Evolutionary conservation across 805 yeast species (phyloP), one percentile per base, ranked within the genome.

Genomic region (Komagataella pseudopastoris): DNA sequence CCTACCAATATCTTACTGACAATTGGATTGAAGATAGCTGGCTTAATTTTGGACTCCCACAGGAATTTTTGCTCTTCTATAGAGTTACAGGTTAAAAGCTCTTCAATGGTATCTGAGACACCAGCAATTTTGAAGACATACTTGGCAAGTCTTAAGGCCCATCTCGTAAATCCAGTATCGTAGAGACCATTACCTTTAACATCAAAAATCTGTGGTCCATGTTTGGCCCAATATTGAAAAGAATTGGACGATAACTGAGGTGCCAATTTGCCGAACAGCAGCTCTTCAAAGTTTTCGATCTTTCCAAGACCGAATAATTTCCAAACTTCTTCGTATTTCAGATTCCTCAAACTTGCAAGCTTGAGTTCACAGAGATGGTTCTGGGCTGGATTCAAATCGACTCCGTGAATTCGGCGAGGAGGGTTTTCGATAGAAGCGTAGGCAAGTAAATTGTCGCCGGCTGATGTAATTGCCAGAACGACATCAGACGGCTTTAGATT

Each of bases 91-190:
- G 66, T 57, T 60, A 90, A 81, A 17, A 86, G 65, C 53, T 73
- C 70, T 46, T 76, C 73, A 50, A 85, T 78, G 51, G 75, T 71
- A 8, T 64, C 65, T 36, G 70, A 58, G 20, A 80, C 70, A 0
- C 89, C 85, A 52, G 81, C 71, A 1, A 77, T 50, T 30, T 68
- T 68, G 69, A 86, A 85, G 1, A 85, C 69, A 55, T 72, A 76
- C 54, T 73, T 72, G 7, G 88, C 84, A 53, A 84, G 66, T 60
- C 90, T 73, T 51, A 86, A 68, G 1, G 95, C 95, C 95, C 95
- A 86, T 64, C 91, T 75, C 1, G 95, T 83, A 24, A 86, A 84
- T 0, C 95, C 95, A 6, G 93, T 86, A 59, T 86, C 88, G 58
- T 83, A 82, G 45, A 86, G 68, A 18, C 95, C 95, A 46, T 63